Evolutionary conservation across 352 stramenopile species (phyloP).

Genomic region (Pythium oligandrum): DNA sequence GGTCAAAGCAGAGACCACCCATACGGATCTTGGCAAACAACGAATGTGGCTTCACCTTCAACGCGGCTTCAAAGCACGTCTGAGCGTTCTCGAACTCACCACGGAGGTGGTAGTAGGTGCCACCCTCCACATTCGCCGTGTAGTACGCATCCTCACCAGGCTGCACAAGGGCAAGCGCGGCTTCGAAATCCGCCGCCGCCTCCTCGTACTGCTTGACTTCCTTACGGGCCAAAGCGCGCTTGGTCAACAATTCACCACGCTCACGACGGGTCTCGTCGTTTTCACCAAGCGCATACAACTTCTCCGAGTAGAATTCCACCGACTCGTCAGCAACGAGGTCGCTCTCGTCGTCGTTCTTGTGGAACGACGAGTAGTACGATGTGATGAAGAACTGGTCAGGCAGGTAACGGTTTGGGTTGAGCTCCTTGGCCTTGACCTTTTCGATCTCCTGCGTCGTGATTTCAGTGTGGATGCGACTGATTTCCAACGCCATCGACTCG

Average conservation of each 20-base stretch:
- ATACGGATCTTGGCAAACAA: constrained; percentile 82
- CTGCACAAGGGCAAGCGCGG: constrained; percentile 41
- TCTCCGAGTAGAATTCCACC: constrained; percentile 45
- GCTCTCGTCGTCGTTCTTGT: constrained; percentile 72
- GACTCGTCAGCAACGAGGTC: constrained; percentile 53
- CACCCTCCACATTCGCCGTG: constrained; percentile 72
- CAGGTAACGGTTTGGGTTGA: constrained; percentile 53
- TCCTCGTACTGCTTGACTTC: constrained; percentile 62
- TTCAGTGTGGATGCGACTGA: constrained; percentile 70
- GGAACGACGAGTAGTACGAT: constrained; percentile 85
- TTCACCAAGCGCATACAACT: constrained; percentile 36
- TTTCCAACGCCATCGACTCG: constrained; percentile 60
- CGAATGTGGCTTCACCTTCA: constrained; percentile 59
- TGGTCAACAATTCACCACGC: constrained; percentile 51
- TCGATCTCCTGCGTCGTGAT: constrained; percentile 68
- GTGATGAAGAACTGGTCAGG: constrained; percentile 82
- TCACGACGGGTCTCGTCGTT: constrained; percentile 23
- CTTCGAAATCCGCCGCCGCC: constrained; percentile 54
- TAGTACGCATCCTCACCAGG: constrained; percentile 54
- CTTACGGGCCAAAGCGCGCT: constrained; percentile 60
- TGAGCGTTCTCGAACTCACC: constrained; percentile 67
- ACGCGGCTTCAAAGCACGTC: constrained; percentile 60
- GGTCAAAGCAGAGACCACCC: constrained; percentile 77
- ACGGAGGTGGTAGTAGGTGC: constrained; percentile 71
- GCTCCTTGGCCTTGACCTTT: constrained; percentile 49